Evolutionary conservation across 306 rosid species (phyloP), one percentile per base, ranked within the genome.

Genomic region (Sechiopsis laciniata): DNA sequence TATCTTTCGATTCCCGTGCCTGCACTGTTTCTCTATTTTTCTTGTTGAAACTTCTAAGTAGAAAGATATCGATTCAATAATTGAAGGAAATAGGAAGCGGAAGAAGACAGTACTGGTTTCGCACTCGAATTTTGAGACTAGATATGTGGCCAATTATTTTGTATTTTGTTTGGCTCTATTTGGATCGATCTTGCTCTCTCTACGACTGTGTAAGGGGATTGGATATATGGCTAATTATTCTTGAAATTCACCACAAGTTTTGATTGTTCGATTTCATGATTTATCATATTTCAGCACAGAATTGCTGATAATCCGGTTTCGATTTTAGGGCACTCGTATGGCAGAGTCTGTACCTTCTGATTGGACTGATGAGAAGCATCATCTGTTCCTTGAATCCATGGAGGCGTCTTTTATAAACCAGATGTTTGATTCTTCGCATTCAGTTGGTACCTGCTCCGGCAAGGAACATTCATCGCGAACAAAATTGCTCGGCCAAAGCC

Each of bases 341-440:
- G 22, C 78, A 22, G 86, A 84, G 52, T 55, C 87, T 45, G 60
- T 66, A 80, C 81, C 79, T 45, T 76, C 75, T 48, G 88, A 85
- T 61, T 90, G 96, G 96, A 90, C 96, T 6, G 86, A 90, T 42
- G 90, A 86, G 79, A 90, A 90, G 84, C 96, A 90, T 76, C 85
- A 89, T 75, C 55, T 83, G 87, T 90, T 83, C 84, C 87, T 90
- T 13, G 84, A 90, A 54, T 90, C 90, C n/a, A 88, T 90, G 83
- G 96, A 90, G 83, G 82, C 94, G 46, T 86, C 94, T 22, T 90
- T 90, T 63, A 94, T 90, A 17, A 76, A 85, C 73, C 85, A 86
- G 26, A 73, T 88, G 60, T 86, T 85, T 78, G 78, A 77, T 73
- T 77, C 91, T 56, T 80, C 55, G 76, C 87, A 87, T 72, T 75